Conservation (phyloP, 2,329 filamentous ascomycete species). For the Balansia obtecta region DNA sequence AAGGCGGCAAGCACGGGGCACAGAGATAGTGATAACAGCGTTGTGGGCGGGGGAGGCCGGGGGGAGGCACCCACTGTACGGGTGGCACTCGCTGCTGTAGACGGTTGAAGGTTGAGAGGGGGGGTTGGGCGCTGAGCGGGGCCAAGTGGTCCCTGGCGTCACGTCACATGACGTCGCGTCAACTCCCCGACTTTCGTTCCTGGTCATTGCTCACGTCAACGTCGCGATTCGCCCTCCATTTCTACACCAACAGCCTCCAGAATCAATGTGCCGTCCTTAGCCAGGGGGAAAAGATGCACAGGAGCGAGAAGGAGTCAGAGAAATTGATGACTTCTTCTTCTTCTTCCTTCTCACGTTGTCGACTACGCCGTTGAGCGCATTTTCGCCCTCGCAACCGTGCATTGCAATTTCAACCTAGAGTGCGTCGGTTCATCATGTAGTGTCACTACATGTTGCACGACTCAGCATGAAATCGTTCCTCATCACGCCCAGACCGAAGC, state of each 20-base stretch:
- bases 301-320: not conserved
- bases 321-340: no score
- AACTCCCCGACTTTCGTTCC: not conserved
- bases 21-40: not conserved
- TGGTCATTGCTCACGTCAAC: not conserved
- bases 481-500: slow-evolving; percentile 32
- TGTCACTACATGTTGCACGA: not conserved
- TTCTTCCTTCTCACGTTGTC: no score
- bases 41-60: not conserved
- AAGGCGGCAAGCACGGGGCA: not conserved
- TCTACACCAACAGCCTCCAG: not conserved
- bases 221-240: not conserved
- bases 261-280: not conserved
- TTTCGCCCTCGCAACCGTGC: no score
- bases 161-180: slow-evolving; percentile 5
- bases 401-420: not conserved
- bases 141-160: not conserved
- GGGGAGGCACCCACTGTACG: not conserved
- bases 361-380: no score
- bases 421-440: slow-evolving; percentile 1
- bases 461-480: slow-evolving; percentile 45
- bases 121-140: not conserved
- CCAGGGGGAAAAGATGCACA: not conserved
- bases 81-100: no score
- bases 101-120: no score